Percentiles rank a stretch among this genome's conserved stretches.
Evolutionary conservation across 2,329 filamentous ascomycete species (phyloP).

Genomic region (Fusarium continuum): DNA sequence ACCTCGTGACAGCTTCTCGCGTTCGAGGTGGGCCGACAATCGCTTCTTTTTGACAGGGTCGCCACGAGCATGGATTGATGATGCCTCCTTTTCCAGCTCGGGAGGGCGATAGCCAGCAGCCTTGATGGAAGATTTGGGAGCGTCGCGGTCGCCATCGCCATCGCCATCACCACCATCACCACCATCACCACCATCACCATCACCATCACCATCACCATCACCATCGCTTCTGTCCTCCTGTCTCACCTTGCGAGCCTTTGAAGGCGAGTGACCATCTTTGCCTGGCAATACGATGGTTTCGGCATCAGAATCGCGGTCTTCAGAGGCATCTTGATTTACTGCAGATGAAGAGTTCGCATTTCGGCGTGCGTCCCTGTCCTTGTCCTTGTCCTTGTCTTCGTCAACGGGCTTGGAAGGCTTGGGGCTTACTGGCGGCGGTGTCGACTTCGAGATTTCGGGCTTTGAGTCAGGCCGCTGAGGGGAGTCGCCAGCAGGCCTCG

Average conservation of each 20-base stretch:
- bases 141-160: slow-evolving; percentile 46
- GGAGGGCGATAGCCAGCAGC: slow-evolving; percentile 44
- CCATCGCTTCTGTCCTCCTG: slow-evolving; percentile 71
- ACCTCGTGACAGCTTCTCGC: slow-evolving; percentile 51
- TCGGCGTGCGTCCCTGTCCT: slow-evolving; percentile 42
- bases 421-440: slow-evolving; percentile 41
- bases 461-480: slow-evolving; percentile 53
- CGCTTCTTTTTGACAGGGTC: slow-evolving; percentile 62
- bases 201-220: slow-evolving; percentile 49
- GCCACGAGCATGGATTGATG: slow-evolving; percentile 47
- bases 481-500: slow-evolving; percentile 66
- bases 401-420: slow-evolving; percentile 30
- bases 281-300: slow-evolving; percentile 76
- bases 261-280: slow-evolving; percentile 71
- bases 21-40: slow-evolving; percentile 49
- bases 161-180: slow-evolving; percentile 62
- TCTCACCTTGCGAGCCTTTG: slow-evolving; percentile 70
- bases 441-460: slow-evolving; percentile 34
- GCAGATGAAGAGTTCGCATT: slow-evolving; percentile 45
- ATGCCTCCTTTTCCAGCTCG: slow-evolving; percentile 49
- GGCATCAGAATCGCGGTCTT: slow-evolving; percentile 73
- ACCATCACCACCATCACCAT: no score
- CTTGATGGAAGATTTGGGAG: slow-evolving; percentile 47
- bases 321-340: slow-evolving; percentile 50
- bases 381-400: slow-evolving; percentile 36